Evolutionary conservation across 768 basidiomycete genomes (phyloP), one percentile per base, ranked within the genome.

Genomic region (Agrocybe pediades): DNA sequence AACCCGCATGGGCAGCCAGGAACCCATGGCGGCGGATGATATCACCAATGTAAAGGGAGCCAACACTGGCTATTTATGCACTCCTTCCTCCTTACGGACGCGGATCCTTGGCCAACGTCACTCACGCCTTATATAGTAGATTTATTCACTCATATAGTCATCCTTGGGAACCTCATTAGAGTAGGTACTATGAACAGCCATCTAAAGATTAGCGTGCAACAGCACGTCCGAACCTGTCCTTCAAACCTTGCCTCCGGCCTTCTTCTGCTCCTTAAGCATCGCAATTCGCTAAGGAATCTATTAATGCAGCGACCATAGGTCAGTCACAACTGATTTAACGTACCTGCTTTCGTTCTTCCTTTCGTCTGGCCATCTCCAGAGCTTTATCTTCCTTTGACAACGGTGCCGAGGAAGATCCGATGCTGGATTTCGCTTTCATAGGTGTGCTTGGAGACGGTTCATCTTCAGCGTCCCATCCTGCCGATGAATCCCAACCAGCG

Each of bases 311-410:
- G n/a, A n/a, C 44, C 13, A 21, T 13, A 19, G 41, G 16, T 17
- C 5, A 46, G 41, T 6, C 9, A 20, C 1, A 6, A 19, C 9
- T 41, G 50, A 15, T 39, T 26, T 26, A 16, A 70, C 82, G 17
- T 49, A 92, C 92, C 76, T 92, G 85, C 68, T 89, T 94, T 41
- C 96, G 75, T 68, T 98, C 96, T 67, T 98, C 95, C 65, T 95
- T 89, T 54, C 95, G 78, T 58, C 88, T 77, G 7, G 88, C 89
- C 86, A 98, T 88, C 74, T 97, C 93, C n/a, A 85, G 86, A 1
- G 91, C 91, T 69, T 90, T 96, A 61, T 95, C 94, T 68, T 97
- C 96, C 68, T 94, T 97, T 27, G 23, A 83, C 80, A 79, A 68
- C 69, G 23, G 60, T 2, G 71, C 51, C n/a, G 64, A 44, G n/a